Evolutionary conservation across 305 asterid species (phyloP).

Genomic region (Petunia hybrid): DNA sequence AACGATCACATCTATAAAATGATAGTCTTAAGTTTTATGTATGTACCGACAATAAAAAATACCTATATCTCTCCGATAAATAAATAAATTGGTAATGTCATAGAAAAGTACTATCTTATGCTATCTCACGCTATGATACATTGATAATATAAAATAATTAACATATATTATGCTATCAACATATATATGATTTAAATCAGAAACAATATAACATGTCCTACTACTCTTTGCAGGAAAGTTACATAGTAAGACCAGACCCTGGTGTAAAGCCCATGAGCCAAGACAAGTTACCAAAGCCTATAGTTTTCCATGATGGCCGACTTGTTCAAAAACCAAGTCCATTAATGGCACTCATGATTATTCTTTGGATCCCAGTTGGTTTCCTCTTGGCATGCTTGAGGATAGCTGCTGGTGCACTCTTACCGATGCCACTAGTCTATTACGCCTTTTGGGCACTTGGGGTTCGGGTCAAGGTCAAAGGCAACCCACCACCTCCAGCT

Average conservation of each 20-base stretch:
- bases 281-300: slow-evolving; percentile 57
- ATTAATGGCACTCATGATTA: slow-evolving; percentile 47
- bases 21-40: too few relatives aligned
- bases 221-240: slow-evolving; percentile 51
- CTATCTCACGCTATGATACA: too few relatives aligned
- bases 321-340: slow-evolving; percentile 67
- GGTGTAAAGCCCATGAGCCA: slow-evolving; percentile 47
- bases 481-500: slow-evolving; percentile 50
- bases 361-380: slow-evolving; percentile 68
- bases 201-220: too few relatives aligned
- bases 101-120: too few relatives aligned
- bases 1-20: too few relatives aligned
- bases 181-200: too few relatives aligned
- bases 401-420: slow-evolving; percentile 52
- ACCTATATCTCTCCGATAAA: too few relatives aligned
- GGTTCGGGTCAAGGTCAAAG: slow-evolving; percentile 45
- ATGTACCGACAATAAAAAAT: too few relatives aligned
- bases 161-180: too few relatives aligned
- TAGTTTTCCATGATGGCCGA: slow-evolving; percentile 82
- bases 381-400: slow-evolving; percentile 59
- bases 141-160: too few relatives aligned
- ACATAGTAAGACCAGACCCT: slow-evolving; percentile 43
- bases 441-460: slow-evolving; percentile 53
- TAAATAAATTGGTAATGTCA: too few relatives aligned
- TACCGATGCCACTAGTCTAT: slow-evolving; percentile 62